Base-by-base conservation (phyloP, 1,284 basidiomycete genomes). In the Marasmius sp. region DNA sequence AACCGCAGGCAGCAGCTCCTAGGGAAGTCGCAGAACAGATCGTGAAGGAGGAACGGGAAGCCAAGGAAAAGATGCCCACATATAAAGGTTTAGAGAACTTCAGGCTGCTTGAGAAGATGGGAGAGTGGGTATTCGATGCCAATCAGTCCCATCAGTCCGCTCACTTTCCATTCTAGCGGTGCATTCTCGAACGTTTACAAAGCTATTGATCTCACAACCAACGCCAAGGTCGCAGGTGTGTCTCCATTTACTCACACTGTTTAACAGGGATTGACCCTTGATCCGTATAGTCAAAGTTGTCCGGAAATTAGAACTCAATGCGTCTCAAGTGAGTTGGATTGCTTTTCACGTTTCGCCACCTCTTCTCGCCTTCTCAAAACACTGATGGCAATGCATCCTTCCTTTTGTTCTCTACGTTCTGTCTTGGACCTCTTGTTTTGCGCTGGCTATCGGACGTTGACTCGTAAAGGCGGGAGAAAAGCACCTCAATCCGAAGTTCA, bases 131-230 rank as follows among this genome's bases (percentile, higher is more conserved):
- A 52, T 27, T n/a, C 64, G 62, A 63, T 48, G 61, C 48, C 60
- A 59, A 60, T 66, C 62, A 60, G 65, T 56, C 37, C 54, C 62
- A 65, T 41, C 22, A 27, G 45, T 62, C 57, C 65, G 59, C 48
- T 64, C 27, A 27, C 39, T 58, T 51, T 57, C 65, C 9, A 67
- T 56, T 45, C 10, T 64, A 94, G 93, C 70, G 97, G 97, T 65
- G 97, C 97, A 43, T 99, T 99, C 75, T 98, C 97, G 11, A 95
- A 98, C 72, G 97, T 99, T 3, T 99, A 97, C 85, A 95, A 94
- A 75, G 97, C 95, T 2, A 71, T 92, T 59, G 93, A 98, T 76
- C 79, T 87, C 60, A 79, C 83, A 59, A 89, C 90, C 16, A 88
- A 90, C 18, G 82, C 88, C 72, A 93, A 92, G 76, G 93, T 97